Percentiles rank a stretch among this genome's conserved stretches.
phyloP scores from a whole-genome alignment of 441 rosid species.

The Aleurites moluccanus region DNA sequence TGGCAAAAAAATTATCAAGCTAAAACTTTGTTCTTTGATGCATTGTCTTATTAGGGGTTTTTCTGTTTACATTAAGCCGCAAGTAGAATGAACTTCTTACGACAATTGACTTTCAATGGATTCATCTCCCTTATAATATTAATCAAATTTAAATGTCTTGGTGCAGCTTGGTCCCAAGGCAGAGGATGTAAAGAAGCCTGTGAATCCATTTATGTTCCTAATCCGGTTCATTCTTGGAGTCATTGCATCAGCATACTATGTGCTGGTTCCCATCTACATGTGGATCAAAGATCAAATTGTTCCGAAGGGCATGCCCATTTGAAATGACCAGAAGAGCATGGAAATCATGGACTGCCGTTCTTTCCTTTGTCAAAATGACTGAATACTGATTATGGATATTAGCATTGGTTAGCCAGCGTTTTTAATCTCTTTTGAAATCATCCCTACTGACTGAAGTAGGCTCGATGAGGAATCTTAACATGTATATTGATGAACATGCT shows the following conservation, averaged over 20 bases:
- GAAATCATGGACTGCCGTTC: neutral
- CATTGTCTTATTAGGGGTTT: neutral
- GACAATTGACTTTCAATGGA: neutral
- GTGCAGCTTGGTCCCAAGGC: constrained; percentile 58
- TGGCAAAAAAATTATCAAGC: neutral
- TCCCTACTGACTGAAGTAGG: neutral
- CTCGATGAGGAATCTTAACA: neutral
- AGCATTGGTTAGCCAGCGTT: neutral
- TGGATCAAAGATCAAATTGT: too few relatives aligned
- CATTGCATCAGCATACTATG: constrained; percentile 51
- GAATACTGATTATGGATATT: neutral
- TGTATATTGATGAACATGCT: neutral
- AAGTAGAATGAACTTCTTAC: neutral
- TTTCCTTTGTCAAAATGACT: neutral
- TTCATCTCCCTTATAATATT: neutral
- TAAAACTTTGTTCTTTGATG: neutral
- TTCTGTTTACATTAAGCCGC: neutral
- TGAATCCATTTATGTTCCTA: constrained; percentile 43
- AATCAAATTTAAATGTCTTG: constrained; percentile 3
- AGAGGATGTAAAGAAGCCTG: constrained; percentile 53
- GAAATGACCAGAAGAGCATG: neutral
- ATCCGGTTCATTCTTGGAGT: constrained; percentile 46
- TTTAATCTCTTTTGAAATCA: neutral
- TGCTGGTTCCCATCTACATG: constrained; percentile 61
- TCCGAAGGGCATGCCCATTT: too few relatives aligned